phyloP scores from a whole-genome alignment of 495 filamentous ascomycete genomes.

The Viridothelium virens region DNA sequence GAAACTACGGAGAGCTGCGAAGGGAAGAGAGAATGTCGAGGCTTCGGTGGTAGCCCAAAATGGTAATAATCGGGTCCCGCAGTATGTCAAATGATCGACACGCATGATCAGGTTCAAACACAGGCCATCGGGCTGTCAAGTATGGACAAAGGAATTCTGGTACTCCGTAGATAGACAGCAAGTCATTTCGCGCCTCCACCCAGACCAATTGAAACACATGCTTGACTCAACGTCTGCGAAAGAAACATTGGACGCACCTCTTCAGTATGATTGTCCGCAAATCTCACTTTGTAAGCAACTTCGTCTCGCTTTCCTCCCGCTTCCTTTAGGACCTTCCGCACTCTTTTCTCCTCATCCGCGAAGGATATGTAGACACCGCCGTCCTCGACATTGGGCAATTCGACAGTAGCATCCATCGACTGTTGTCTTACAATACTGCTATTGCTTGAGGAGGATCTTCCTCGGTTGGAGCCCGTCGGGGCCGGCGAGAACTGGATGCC shows the following conservation, averaged over 20 bases:
- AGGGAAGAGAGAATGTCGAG: neutral
- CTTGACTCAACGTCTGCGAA: neutral
- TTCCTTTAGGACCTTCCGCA: slow-evolving; percentile 25
- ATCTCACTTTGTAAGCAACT: slow-evolving; percentile 29
- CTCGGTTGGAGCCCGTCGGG: neutral
- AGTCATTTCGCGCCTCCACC: too few species aligned
- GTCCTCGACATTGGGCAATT: slow-evolving; percentile 29
- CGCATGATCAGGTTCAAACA: neutral
- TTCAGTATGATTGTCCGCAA: slow-evolving; percentile 24
- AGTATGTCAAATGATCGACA: neutral
- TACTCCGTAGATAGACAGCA: too few species aligned
- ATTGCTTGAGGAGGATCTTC: neutral
- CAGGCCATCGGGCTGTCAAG: neutral
- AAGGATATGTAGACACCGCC: slow-evolving; percentile 32
- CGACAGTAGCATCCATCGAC: neutral
- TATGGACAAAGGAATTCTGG: too few species aligned
- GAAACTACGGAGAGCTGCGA: too few species aligned
- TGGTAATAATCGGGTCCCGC: slow-evolving; percentile 1
- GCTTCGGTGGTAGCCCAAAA: neutral
- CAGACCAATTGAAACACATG: too few species aligned
- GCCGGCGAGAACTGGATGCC: neutral
- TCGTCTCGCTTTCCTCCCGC: slow-evolving; percentile 15
- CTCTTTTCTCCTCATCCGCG: slow-evolving; percentile 24
- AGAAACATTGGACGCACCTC: slow-evolving; percentile 25
- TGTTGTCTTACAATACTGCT: neutral